Conservation (phyloP, 202 grass and related monocot genomes). For the Saccharum hybrid region DNA sequence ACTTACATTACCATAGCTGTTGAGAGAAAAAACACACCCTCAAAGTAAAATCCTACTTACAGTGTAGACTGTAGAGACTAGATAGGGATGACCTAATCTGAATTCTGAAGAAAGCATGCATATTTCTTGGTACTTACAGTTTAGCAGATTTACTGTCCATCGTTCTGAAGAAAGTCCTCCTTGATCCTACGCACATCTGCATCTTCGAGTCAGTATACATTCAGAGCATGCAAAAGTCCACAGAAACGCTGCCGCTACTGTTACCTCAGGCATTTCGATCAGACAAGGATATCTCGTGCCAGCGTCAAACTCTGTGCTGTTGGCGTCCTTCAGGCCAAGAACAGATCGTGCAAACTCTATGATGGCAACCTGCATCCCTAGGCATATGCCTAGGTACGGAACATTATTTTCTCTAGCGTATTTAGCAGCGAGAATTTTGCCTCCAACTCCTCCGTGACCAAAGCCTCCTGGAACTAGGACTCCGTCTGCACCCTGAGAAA, state of each 20-base stretch:
- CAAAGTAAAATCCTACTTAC: neutral
- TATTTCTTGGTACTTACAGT: slow-evolving; percentile 45
- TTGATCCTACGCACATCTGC: slow-evolving; percentile 52
- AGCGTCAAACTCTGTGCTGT: slow-evolving; percentile 52
- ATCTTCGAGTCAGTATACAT: slow-evolving; percentile 25
- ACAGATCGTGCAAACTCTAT: slow-evolving; percentile 55
- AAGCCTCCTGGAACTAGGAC: slow-evolving; percentile 61
- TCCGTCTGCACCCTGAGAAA: slow-evolving; percentile 60
- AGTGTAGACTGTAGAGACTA: neutral
- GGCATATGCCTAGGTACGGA: slow-evolving; percentile 60
- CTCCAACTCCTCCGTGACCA: slow-evolving; percentile 47
- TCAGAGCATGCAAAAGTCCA: neutral
- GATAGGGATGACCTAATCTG: neutral
- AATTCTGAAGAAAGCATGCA: no score
- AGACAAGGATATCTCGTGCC: slow-evolving; percentile 50
- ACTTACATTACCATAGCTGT: slow-evolving; percentile 51
- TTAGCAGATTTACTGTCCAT: slow-evolving; percentile 51
- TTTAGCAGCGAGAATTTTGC: slow-evolving; percentile 56
- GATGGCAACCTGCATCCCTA: slow-evolving; percentile 66
- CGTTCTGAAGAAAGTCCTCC: slow-evolving; percentile 50
- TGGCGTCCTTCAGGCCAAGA: slow-evolving; percentile 50
- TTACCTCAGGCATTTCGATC: slow-evolving; percentile 55
- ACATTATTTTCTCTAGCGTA: slow-evolving; percentile 61
- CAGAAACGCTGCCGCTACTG: neutral
- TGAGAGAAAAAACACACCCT: neutral